Conservation (phyloP, 139 green algal species). For the Picochlorum sp. region DNA sequence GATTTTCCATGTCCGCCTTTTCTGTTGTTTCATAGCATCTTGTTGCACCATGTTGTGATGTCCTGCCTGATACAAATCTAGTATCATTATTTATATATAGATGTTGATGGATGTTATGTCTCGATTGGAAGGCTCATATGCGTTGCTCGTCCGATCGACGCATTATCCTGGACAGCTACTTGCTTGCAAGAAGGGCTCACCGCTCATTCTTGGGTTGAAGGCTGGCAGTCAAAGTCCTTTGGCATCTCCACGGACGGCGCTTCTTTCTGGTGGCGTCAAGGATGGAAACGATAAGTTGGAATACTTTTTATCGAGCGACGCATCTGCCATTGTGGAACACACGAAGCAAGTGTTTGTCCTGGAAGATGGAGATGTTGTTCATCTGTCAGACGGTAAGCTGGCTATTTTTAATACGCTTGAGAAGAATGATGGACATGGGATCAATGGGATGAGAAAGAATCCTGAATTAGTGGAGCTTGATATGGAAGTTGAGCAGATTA, state of each 20-base stretch:
- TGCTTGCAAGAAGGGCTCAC: constrained; percentile 87
- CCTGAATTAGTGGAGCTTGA: constrained; percentile 73
- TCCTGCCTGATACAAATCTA: too few species aligned
- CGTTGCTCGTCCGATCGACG: constrained; percentile 87
- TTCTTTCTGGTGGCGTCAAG: neutral
- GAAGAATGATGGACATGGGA: neutral
- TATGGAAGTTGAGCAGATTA: constrained; percentile 93
- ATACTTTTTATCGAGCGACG: constrained; percentile 92
- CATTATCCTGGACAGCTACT: constrained; percentile 95
- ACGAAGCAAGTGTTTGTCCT: constrained; percentile 64
- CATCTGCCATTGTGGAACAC: constrained; percentile 92
- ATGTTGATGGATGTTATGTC: constrained; percentile 93
- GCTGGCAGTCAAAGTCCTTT: neutral
- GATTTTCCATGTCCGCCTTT: too few species aligned
- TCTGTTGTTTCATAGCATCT: too few species aligned
- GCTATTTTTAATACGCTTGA: constrained; percentile 62
- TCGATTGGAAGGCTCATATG: constrained; percentile 94
- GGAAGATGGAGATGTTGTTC: constrained; percentile 37
- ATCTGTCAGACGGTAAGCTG: constrained; percentile 61
- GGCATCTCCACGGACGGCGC: neutral
- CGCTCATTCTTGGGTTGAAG: constrained; percentile 86
- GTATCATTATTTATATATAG: constrained; percentile 31
- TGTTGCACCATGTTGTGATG: too few species aligned
- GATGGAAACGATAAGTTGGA: constrained; percentile 48
- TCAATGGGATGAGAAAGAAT: constrained; percentile 41